Evolutionary conservation across 1,284 basidiomycete species (phyloP).

Genomic region (Tilletia indica): DNA sequence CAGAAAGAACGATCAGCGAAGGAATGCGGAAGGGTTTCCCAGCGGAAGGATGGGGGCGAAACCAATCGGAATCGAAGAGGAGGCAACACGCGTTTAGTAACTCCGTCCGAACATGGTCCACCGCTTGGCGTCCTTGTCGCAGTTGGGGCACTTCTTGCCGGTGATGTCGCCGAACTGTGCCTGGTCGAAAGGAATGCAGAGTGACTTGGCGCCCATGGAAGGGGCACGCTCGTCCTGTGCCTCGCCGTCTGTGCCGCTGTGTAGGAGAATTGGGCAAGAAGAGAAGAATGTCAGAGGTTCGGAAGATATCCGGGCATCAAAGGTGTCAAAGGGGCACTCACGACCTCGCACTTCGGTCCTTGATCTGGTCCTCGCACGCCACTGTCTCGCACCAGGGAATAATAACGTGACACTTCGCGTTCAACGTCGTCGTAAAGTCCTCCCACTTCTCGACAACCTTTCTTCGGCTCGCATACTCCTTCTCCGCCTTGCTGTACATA

Average conservation of each 20-base stretch:
- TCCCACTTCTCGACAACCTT: conserved; percentile 78
- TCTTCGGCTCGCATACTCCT: conserved; percentile 72
- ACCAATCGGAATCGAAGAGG: no score
- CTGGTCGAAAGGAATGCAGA: conserved; percentile 96
- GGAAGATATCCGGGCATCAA: conserved; percentile 5
- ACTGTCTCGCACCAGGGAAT: conserved; percentile 97
- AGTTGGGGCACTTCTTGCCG: conserved; percentile 51
- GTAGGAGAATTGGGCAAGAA: not conserved
- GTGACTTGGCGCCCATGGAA: conserved; percentile 95
- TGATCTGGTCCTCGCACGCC: conserved; percentile 95
- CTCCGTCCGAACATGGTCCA: conserved; percentile 56
- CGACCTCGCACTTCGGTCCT: conserved; percentile 76
- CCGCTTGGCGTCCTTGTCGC: conserved; percentile 47
- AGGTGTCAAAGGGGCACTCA: conserved; percentile 1
- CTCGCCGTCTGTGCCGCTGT: conserved; percentile 36
- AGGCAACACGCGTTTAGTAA: conserved; percentile 30
- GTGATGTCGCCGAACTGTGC: conserved; percentile 55
- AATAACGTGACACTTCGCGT: conserved; percentile 81
- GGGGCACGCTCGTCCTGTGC: conserved; percentile 75
- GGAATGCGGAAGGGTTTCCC: no score
- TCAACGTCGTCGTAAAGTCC: conserved; percentile 86
- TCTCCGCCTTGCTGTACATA: conserved; percentile 80
- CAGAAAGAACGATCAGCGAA: no score
- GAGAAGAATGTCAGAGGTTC: conserved; percentile 24
- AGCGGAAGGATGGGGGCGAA: no score